A percentile compares a stretch with the other conserved stretches of the same genome.
phyloP scores from a whole-genome alignment of 306 rosid species.

The Castanospermum australe region DNA sequence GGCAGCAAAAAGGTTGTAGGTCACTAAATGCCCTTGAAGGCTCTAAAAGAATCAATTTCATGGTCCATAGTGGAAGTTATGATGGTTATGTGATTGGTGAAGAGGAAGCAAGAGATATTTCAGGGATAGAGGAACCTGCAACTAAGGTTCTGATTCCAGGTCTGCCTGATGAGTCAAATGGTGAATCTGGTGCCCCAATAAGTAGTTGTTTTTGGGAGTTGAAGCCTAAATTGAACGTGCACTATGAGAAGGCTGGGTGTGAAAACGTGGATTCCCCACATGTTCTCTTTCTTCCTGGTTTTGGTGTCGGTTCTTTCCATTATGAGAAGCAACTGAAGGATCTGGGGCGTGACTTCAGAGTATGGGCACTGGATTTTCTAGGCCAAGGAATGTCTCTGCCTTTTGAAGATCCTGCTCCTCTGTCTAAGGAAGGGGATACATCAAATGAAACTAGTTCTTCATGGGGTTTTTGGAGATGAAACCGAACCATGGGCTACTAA shows the following conservation, averaged over 20 bases:
- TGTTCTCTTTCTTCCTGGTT: slow-evolving; percentile 87
- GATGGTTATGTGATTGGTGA: slow-evolving; percentile 73
- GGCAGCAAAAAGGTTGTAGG: slow-evolving; percentile 12
- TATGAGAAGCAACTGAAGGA: slow-evolving; percentile 93
- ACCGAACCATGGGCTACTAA: slow-evolving; percentile 87
- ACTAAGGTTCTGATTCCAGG: slow-evolving; percentile 66
- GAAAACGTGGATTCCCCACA: slow-evolving; percentile 64
- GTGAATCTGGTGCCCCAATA: slow-evolving; percentile 56
- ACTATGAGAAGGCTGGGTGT: slow-evolving; percentile 81
- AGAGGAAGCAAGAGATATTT: slow-evolving; percentile 50
- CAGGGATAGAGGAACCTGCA: slow-evolving; percentile 41
- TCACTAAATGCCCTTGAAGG: slow-evolving; percentile 18
- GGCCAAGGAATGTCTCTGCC: slow-evolving; percentile 98
- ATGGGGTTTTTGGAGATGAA: slow-evolving; percentile 95
- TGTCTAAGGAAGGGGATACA: slow-evolving; percentile 36
- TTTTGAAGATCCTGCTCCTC: slow-evolving; percentile 83
- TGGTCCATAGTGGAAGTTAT: slow-evolving; percentile 49
- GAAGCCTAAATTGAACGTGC: slow-evolving; percentile 88
- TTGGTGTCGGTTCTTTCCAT: slow-evolving; percentile 96
- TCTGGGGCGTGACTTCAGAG: slow-evolving; percentile 78
- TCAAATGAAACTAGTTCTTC: slow-evolving; percentile 34
- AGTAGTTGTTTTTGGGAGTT: slow-evolving; percentile 85
- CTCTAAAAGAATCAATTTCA: slow-evolving; percentile 30
- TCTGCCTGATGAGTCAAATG: slow-evolving; percentile 65
- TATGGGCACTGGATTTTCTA: slow-evolving; percentile 90